These are phyloP conservation scores for Leccinum incarnatum DNA, from an alignment of 768 basidiomycete species.

Conservation along the genomic window DNA sequence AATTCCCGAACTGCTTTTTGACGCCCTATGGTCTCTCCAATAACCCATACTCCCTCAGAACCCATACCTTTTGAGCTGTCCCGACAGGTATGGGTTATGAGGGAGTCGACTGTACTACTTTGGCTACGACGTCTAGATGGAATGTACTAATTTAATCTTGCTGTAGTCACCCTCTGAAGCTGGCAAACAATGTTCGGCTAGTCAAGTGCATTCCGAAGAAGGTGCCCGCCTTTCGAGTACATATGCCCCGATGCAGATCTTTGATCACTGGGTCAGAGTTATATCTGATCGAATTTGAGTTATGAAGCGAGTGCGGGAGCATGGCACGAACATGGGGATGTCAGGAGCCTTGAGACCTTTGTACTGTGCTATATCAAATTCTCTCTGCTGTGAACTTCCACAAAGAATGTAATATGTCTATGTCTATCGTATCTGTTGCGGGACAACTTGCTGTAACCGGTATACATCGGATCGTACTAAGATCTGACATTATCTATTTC, in stretches of 20 bases:
- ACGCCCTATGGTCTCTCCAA: too few relatives aligned
- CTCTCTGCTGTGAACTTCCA: not conserved
- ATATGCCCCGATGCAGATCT: slow-evolving; percentile 32
- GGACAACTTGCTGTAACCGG: not conserved
- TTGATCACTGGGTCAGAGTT: slow-evolving; percentile 34
- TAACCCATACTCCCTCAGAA: too few relatives aligned
- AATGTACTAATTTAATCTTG: slow-evolving; percentile 51
- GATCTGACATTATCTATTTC: not conserved
- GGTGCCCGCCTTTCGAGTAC: slow-evolving; percentile 40
- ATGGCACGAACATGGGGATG: not conserved
- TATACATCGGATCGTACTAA: not conserved
- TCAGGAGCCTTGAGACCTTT: not conserved
- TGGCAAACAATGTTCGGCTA: slow-evolving; percentile 42
- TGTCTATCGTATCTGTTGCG: not conserved
- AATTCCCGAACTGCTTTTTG: too few relatives aligned
- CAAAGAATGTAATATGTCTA: not conserved
- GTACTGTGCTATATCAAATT: not conserved
- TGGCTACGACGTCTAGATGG: slow-evolving; percentile 60
- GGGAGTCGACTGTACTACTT: slow-evolving; percentile 38
- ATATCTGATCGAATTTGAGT: slow-evolving; percentile 36
- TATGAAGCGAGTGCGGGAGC: slow-evolving; percentile 7
- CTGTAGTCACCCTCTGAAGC: slow-evolving; percentile 38
- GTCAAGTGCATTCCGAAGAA: slow-evolving; percentile 37
- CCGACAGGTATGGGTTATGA: too few relatives aligned
- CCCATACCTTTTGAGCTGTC: too few relatives aligned